Evolutionary conservation across 2,329 filamentous ascomycete genomes (phyloP).

Genomic region (Stenocarpella maydis): DNA sequence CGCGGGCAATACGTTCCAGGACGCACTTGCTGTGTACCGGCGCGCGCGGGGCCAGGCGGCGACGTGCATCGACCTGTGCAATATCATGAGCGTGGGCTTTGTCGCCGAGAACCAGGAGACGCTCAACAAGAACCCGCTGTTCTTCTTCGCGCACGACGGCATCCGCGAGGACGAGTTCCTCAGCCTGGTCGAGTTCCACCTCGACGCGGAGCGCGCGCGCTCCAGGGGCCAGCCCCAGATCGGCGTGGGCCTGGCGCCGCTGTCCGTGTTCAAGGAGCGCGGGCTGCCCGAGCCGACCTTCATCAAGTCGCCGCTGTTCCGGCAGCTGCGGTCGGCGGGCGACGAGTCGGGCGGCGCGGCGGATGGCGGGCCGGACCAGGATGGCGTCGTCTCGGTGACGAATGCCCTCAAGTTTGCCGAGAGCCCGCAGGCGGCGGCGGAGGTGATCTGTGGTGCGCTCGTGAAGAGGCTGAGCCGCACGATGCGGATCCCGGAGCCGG

Average conservation of each 20-base stretch:
- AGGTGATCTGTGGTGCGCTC: slow-evolving; percentile 37
- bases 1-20: slow-evolving; percentile 45
- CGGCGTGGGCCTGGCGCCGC: slow-evolving; percentile 28
- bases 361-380: slow-evolving; percentile 12
- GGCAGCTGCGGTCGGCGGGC: slow-evolving; percentile 29
- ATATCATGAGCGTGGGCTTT: slow-evolving; percentile 42
- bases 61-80: slow-evolving; percentile 40
- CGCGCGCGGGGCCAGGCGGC: slow-evolving; percentile 36
- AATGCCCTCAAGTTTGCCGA: slow-evolving; percentile 34
- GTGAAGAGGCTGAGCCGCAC: slow-evolving; percentile 40
- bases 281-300: slow-evolving; percentile 34
- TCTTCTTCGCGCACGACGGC: slow-evolving; percentile 35
- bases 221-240: slow-evolving; percentile 18
- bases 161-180: slow-evolving; percentile 35
- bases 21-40: slow-evolving; percentile 41
- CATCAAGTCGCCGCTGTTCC: slow-evolving; percentile 34
- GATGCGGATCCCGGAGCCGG: slow-evolving; percentile 39
- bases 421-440: slow-evolving; percentile 35
- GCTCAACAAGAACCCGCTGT: slow-evolving; percentile 34
- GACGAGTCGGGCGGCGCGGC: slow-evolving; percentile 3
- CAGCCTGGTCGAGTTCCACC: slow-evolving; percentile 34
- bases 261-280: slow-evolving; percentile 29
- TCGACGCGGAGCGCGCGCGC: slow-evolving; percentile 31
- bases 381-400: slow-evolving; percentile 30
- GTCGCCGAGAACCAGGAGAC: slow-evolving; percentile 36